These are phyloP conservation scores for Calonectria multiphialidica DNA, from an alignment of 2,329 filamentous ascomycete genomes.

Conservation along the genomic window DNA sequence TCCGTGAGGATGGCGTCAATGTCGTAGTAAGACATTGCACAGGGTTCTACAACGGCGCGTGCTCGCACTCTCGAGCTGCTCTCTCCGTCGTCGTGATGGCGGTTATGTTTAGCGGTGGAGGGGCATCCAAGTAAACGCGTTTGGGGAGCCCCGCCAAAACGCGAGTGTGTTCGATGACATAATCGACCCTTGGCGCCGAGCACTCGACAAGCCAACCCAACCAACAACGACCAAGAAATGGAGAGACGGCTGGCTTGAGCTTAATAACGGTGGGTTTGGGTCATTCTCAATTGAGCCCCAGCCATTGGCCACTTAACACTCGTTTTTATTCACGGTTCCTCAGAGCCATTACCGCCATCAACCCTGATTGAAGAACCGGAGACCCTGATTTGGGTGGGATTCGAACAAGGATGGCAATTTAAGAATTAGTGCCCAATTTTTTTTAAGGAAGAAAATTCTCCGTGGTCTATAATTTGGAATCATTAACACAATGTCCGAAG, in stretches of 20 bases:
- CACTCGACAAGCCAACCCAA: neutral
- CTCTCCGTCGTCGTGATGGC: neutral
- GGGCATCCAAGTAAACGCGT: slow-evolving; percentile 32
- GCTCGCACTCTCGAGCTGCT: neutral
- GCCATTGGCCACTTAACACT: neutral
- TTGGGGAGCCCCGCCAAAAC: slow-evolving; percentile 28
- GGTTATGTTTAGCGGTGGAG: slow-evolving; percentile 16
- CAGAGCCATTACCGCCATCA: neutral
- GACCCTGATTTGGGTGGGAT: neutral
- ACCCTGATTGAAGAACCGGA: neutral
- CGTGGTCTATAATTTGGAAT: neutral
- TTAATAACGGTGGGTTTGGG: neutral
- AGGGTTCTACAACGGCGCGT: neutral
- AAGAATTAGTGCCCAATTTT: too few species aligned
- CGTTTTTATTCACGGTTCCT: neutral
- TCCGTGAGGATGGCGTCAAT: slow-evolving; percentile 88
- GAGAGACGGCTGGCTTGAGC: neutral
- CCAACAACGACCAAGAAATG: neutral
- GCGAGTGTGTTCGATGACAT: slow-evolving; percentile 40
- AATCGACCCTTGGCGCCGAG: slow-evolving; percentile 21
- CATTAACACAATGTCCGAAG: neutral
- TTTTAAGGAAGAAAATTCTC: neutral
- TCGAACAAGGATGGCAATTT: neutral
- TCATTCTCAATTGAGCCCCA: neutral
- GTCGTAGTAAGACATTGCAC: slow-evolving; percentile 81